Evolutionary conservation across 495 filamentous ascomycete genomes (phyloP).

Genomic region (Melanomma pulvis-pyrius): DNA sequence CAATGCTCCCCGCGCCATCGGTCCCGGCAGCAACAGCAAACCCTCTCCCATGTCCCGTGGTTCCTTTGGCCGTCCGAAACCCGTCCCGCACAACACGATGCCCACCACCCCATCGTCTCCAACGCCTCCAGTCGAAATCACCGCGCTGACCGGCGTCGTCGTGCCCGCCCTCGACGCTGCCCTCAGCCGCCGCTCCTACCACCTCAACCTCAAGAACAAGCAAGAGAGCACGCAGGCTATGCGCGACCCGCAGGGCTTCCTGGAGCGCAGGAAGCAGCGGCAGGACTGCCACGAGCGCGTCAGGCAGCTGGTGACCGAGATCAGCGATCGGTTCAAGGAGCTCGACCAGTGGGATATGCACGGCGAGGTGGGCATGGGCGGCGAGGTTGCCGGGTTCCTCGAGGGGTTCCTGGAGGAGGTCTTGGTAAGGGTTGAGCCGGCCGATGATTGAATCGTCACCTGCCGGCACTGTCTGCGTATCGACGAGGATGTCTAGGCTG

Average conservation of each 20-base stretch:
- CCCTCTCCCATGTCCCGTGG: conserved; percentile 6
- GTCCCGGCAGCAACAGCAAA: conserved; percentile 8
- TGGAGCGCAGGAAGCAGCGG: conserved; percentile 48
- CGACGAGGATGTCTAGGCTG: background rate
- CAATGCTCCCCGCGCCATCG: background rate
- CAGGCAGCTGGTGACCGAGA: conserved; percentile 72
- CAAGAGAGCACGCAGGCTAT: background rate
- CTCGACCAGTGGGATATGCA: conserved; percentile 84
- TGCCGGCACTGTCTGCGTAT: no score
- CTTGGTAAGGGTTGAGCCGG: conserved; percentile 84
- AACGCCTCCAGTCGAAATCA: conserved; percentile 46
- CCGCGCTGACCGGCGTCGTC: conserved; percentile 78
- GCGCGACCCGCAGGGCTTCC: conserved; percentile 4
- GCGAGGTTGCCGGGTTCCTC: conserved; percentile 79
- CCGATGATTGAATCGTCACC: conserved; percentile 58
- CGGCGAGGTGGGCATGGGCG: conserved; percentile 87
- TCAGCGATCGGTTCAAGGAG: conserved; percentile 76
- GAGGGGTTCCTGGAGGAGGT: conserved; percentile 94
- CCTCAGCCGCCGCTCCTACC: conserved; percentile 72
- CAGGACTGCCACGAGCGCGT: conserved; percentile 79
- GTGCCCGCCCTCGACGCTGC: conserved; percentile 89
- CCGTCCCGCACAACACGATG: conserved; percentile 39
- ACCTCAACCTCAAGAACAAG: conserved; percentile 22
- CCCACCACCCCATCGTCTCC: conserved; percentile 13
- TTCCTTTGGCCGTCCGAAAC: conserved; percentile 15